Evolutionary conservation across 2,329 filamentous ascomycete genomes (phyloP).

Genomic region (Nemania sp.): DNA sequence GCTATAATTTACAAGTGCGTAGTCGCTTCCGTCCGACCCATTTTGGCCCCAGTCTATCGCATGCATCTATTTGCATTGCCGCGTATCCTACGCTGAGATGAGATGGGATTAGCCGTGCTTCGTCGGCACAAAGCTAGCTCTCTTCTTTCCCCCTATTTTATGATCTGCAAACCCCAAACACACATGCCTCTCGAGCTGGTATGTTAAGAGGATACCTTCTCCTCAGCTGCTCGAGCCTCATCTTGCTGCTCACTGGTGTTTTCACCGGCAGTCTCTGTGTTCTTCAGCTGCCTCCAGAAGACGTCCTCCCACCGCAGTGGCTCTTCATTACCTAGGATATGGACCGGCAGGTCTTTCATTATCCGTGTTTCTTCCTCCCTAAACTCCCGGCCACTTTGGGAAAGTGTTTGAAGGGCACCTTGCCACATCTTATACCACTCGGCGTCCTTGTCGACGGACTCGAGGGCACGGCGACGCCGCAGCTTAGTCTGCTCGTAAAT

Average conservation of each 20-base stretch:
- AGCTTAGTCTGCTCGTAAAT: conserved; percentile 61
- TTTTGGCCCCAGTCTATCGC: background rate
- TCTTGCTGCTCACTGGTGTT: background rate
- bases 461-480: conserved; percentile 56
- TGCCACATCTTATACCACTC: conserved; percentile 53
- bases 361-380: conserved; percentile 57
- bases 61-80: background rate
- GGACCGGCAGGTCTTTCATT: conserved; percentile 51
- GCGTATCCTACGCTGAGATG: background rate
- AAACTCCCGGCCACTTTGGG: conserved; percentile 59
- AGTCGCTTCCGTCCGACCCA: background rate
- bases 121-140: background rate
- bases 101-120: background rate
- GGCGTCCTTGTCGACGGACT: conserved; percentile 46
- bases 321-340: conserved; percentile 45
- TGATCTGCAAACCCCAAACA: background rate
- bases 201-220: background rate
- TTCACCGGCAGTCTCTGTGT: background rate
- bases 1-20: conserved; percentile 10
- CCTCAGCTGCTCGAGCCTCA: too few relatives aligned
- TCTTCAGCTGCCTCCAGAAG: conserved; percentile 16
- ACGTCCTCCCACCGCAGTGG: conserved; percentile 19
- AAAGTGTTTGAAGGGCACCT: conserved; percentile 47
- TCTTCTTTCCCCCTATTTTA: background rate
- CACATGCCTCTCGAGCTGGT: background rate